These are phyloP conservation scores for Leptomonas pyrrhocoris DNA, from an alignment of 208 protist species.

Conservation along the genomic window DNA sequence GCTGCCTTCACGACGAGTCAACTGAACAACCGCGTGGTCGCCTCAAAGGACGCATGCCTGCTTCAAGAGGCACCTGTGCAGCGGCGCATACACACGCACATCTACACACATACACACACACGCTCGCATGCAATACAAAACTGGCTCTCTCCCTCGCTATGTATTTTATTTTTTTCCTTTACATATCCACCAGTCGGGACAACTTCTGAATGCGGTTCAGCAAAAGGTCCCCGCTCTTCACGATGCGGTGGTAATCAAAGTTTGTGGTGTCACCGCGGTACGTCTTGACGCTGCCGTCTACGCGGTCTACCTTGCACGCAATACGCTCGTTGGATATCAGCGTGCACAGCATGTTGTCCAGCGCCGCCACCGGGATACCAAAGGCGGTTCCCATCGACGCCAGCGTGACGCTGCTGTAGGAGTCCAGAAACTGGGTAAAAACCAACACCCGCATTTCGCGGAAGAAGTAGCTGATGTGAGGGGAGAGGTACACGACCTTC, in stretches of 20 bases:
- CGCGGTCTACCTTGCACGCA: conserved; percentile 98
- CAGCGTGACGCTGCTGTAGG: conserved; percentile 97
- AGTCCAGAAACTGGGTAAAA: conserved; percentile 99
- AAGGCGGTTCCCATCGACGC: conserved; percentile 96
- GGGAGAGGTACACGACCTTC: conserved; percentile 90
- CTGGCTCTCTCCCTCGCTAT: neutral
- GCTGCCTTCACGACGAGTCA: too few species aligned
- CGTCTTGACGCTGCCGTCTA: conserved; percentile 96
- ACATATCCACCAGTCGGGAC: conserved; percentile 95
- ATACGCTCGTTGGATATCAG: conserved; percentile 97
- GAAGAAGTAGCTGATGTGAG: conserved; percentile 96
- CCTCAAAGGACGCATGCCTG: too few species aligned
- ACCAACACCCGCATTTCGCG: conserved; percentile 96
- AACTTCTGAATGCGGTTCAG: conserved; percentile 99
- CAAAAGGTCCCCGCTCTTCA: conserved; percentile 97
- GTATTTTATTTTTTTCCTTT: conserved; percentile 9
- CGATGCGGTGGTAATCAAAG: conserved; percentile 95
- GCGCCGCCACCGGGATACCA: conserved; percentile 88
- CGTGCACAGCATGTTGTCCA: conserved; percentile 95
- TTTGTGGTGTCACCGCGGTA: conserved; percentile 96
- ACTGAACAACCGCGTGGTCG: too few species aligned
- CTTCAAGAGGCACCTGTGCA: too few species aligned
- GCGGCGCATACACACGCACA: neutral
- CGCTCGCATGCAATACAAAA: neutral
- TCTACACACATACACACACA: neutral